Evolutionary conservation across 2,329 filamentous ascomycete genomes (phyloP), one percentile per base, ranked within the genome.

Genomic region (Fusarium sp.): DNA sequence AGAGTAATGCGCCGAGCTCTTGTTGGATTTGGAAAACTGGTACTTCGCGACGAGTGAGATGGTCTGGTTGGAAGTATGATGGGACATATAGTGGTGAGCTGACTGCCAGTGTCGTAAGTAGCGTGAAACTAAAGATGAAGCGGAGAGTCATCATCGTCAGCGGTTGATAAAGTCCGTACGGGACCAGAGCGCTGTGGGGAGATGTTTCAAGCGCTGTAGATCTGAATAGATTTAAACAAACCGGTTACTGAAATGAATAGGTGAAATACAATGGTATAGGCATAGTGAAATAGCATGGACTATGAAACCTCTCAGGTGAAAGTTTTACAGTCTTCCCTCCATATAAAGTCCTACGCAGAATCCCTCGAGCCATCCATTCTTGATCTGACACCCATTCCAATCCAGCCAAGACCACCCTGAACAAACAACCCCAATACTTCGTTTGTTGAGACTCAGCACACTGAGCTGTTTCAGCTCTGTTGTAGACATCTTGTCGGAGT

Each of bases 241-340:
- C 5, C 3, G 4, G 18, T 11, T 18, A 20, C 28, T 15, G 45
- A 1, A 28, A 22, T 4, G 18, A 22, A 9, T 8, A 28, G 18
- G 1, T 28, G 13, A 15, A 3, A 47, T 28, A 8, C 4, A 28
- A 3, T 20, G 4, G 8, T 5, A 10, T 5, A 7, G 10, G 3
- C 0, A 47, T 0, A 6, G 4, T 30, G 3, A 17, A 15, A 12
- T 17, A 7, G 3, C 11, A 17, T 7, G 1, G 5, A 3, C 3
- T 5, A 35, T 12, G 0, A 24, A 35, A 1, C 22, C 2, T 6
- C 15, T 14, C 4, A 30, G 6, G 5, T 14, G 3, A 15, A 10
- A 28, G 3, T 3, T 32, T 18, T 20, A 24, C 8, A 35, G n/a
- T 5, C 14, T 20, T 18, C 2, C 4, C 17, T 51, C 8, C 3